Conservation (phyloP, 305 asterid genomes). For the Ilex paraguariensis region DNA sequence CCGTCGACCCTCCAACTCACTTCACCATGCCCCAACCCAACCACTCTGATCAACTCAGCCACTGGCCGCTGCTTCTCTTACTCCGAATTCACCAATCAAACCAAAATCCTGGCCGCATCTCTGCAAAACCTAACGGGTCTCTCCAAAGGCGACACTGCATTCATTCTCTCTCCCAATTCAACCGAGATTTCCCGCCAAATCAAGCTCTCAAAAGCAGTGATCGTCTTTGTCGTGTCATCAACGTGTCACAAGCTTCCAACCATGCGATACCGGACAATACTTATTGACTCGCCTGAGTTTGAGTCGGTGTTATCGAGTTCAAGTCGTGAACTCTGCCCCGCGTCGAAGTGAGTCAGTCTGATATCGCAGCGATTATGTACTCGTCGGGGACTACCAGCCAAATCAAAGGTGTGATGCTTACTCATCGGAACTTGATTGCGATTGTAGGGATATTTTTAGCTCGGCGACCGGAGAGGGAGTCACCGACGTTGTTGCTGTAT, state of each 20-base stretch:
- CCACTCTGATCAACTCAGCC: slow-evolving; percentile 34
- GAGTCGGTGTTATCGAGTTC: slow-evolving; percentile 26
- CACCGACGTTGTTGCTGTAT: slow-evolving; percentile 29
- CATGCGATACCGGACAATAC: slow-evolving; percentile 15
- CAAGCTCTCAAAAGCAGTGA: slow-evolving; percentile 25
- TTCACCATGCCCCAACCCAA: slow-evolving; percentile 15
- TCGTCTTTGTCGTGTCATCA: slow-evolving; percentile 37
- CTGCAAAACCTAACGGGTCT: slow-evolving; percentile 9
- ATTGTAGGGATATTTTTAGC: slow-evolving; percentile 15
- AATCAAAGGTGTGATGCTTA: slow-evolving; percentile 49
- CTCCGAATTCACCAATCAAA: slow-evolving; percentile 21
- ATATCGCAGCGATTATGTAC: slow-evolving; percentile 51
- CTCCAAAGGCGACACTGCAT: slow-evolving; percentile 25
- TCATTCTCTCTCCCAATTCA: slow-evolving; percentile 36
- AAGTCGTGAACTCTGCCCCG: not conserved
- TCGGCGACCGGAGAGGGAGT: slow-evolving; percentile 15
- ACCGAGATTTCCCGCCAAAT: slow-evolving; percentile 27
- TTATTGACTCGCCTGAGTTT: slow-evolving; percentile 39
- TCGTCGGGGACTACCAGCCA: slow-evolving; percentile 67
- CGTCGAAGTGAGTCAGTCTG: slow-evolving; percentile 30
- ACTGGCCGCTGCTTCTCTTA: slow-evolving; percentile 28
- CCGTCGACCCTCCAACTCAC: too few species aligned
- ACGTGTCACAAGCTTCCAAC: slow-evolving; percentile 22
- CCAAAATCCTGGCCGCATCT: slow-evolving; percentile 22
- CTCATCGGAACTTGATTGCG: too few species aligned